Percentiles rank a stretch among this genome's conserved stretches.
Evolutionary conservation across 1,284 basidiomycete species (phyloP).

Genomic region (Cryptococcus floricola): DNA sequence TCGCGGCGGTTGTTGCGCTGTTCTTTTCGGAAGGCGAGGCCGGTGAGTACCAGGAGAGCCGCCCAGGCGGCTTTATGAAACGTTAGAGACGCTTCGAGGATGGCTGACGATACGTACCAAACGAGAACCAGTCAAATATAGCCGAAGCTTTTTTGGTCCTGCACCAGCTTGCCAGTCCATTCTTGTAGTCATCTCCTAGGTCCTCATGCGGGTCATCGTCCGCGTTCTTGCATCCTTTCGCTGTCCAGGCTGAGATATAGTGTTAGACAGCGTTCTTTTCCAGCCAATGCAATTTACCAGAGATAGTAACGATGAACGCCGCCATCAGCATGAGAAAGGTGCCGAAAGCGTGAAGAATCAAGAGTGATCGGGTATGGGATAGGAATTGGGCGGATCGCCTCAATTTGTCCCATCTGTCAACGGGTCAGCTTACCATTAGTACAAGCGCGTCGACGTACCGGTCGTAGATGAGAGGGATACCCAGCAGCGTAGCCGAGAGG

Average conservation of each 20-base stretch:
- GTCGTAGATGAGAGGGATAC: conserved; percentile 76
- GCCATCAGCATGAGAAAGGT: conserved; percentile 64
- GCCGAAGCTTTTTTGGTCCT: conserved; percentile 80
- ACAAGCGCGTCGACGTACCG: conserved; percentile 51
- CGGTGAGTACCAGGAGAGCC: conserved; percentile 31
- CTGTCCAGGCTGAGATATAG: conserved; percentile 18
- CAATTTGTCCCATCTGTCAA: conserved; percentile 60
- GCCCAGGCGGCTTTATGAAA: conserved; percentile 25
- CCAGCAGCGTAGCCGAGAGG: conserved; percentile 65
- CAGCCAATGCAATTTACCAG: conserved; percentile 20
- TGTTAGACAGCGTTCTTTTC: neutral
- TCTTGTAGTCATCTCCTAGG: conserved; percentile 65
- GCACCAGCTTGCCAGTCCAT: conserved; percentile 72
- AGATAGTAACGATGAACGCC: conserved; percentile 55
- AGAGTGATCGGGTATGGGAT: conserved; percentile 70
- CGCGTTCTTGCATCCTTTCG: conserved; percentile 71
- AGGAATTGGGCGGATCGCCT: conserved; percentile 70
- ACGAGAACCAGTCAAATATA: conserved; percentile 70
- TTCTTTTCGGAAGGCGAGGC: conserved; percentile 35
- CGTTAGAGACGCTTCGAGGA: neutral
- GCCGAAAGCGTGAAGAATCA: conserved; percentile 71
- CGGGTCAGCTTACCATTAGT: neutral
- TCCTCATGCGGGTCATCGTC: conserved; percentile 66
- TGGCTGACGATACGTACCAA: conserved; percentile 1
- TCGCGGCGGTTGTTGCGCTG: conserved; percentile 19